A percentile compares a stretch with the other conserved stretches of the same genome.
These are phyloP conservation scores for Metrosideros polymorpha DNA, from an alignment of 441 rosid species.

Conservation along the genomic window DNA sequence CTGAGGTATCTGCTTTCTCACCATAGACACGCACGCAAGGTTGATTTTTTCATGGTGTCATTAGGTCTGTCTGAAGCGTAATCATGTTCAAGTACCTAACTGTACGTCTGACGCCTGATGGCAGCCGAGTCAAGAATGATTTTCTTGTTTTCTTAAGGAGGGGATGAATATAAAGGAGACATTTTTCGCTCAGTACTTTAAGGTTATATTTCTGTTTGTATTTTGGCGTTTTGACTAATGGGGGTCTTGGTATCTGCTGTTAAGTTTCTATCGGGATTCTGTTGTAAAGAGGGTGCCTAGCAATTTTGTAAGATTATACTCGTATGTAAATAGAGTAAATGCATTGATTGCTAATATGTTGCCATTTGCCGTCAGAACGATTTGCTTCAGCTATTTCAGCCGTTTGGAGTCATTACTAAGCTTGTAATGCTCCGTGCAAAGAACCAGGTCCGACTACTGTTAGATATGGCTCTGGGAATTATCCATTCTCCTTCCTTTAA, in stretches of 20 bases:
- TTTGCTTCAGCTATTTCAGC: conserved; percentile 96
- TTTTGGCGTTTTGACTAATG: neutral
- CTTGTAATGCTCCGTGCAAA: conserved; percentile 98
- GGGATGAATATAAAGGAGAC: neutral
- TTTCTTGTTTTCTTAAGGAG: neutral
- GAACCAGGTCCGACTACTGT: conserved; percentile 58
- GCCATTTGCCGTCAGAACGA: conserved; percentile 49
- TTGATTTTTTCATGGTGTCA: neutral
- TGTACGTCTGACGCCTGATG: neutral
- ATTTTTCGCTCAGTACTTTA: neutral
- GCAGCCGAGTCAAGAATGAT: neutral
- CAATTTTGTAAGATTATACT: neutral
- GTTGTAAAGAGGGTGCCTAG: neutral
- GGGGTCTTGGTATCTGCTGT: neutral
- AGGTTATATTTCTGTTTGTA: neutral
- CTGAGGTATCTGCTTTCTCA: conserved; percentile 48
- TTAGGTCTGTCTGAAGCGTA: neutral
- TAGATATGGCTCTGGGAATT: neutral
- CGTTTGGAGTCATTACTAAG: conserved; percentile 94
- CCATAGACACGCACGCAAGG: neutral
- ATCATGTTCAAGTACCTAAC: neutral
- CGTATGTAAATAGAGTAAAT: neutral
- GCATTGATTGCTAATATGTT: neutral
- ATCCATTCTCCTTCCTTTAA: neutral
- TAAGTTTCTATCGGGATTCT: neutral